Base-by-base conservation (phyloP, 2,329 filamentous ascomycete genomes). In the Penicillium glabrum region DNA sequence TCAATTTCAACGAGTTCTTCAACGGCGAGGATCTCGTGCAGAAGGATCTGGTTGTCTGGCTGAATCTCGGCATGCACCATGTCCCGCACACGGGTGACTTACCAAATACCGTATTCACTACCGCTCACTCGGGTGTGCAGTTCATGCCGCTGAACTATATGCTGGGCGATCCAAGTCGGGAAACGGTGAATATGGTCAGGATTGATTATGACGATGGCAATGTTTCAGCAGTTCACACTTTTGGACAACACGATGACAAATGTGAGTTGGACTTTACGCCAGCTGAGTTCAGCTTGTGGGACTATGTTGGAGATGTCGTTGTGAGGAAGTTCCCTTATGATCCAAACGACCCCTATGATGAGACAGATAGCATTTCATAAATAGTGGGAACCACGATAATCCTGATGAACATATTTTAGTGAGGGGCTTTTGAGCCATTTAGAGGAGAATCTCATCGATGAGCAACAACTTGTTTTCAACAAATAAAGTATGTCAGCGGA, bases 61-160 rank as follows among this genome's bases (percentile, higher is more conserved):
- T 85, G 57, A 85, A 82, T 56, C 63, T 82, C 8, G 83, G 83
- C 16, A 85, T 82, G 79, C 82, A 86, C 62, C 83, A 86, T 64
- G 69, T 84, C n/a, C 80, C 83, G 10, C 78, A 82, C 62, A 80
- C 81, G 1, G 77, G 76, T 21, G 81, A 83, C 61, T 66, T 84
- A 13, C 82, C 82, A 19, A 83, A 83, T 62, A 84, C 82, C 0
- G 76, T 83, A 19, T 64, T 65, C 56, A 61, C 61, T 26, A 57
- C 60, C 43, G 59, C 61, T 5, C 61, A 61, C 45, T 61, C 61
- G 2, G 51, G 59, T 16, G 44, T 65, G 9, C 54, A 57, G n/a
- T 61, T 63, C 37, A 57, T 52, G 23, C 45, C 45, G 23, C 26
- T 47, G 10, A 47, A 47, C 16, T 47, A 27, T 19, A 16, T 27